These are phyloP conservation scores for Diaporthe sp. DNA, from an alignment of 2,329 filamentous ascomycete species.

Conservation along the genomic window DNA sequence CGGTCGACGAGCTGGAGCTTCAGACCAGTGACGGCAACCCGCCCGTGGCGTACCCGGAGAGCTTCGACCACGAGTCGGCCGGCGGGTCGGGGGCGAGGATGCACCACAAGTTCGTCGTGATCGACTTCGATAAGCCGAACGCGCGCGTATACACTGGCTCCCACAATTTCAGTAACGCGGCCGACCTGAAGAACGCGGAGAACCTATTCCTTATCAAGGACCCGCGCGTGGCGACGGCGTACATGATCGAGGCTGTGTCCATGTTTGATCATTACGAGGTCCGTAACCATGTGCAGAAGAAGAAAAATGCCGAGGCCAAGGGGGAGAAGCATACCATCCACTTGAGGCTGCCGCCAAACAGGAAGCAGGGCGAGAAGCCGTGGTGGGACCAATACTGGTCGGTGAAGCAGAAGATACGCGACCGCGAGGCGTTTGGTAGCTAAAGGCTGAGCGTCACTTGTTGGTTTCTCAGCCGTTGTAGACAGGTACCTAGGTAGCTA, in stretches of 20 bases:
- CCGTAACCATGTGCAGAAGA: slow-evolving; percentile 41
- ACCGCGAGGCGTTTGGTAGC: slow-evolving; percentile 44
- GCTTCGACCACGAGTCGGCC: slow-evolving; percentile 42
- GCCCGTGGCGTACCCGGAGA: slow-evolving; percentile 44
- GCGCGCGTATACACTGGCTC: slow-evolving; percentile 46
- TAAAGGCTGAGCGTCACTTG: background rate
- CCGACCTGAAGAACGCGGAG: slow-evolving; percentile 44
- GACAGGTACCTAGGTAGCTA: background rate
- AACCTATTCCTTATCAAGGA: slow-evolving; percentile 44
- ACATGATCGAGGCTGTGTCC: slow-evolving; percentile 45
- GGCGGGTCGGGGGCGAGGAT: slow-evolving; percentile 44
- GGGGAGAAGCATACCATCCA: slow-evolving; percentile 41
- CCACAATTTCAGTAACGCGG: slow-evolving; percentile 44
- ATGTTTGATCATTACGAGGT: slow-evolving; percentile 46
- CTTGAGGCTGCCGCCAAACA: slow-evolving; percentile 40
- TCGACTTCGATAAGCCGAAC: slow-evolving; percentile 45
- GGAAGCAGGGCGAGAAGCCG: slow-evolving; percentile 39
- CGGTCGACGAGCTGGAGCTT: slow-evolving; percentile 43
- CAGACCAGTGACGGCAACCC: slow-evolving; percentile 43
- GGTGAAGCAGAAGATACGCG: slow-evolving; percentile 42
- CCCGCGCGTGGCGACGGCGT: slow-evolving; percentile 43
- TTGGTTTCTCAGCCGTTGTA: background rate
- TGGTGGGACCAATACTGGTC: slow-evolving; percentile 46
- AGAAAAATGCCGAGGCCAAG: slow-evolving; percentile 41
- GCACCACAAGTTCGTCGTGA: slow-evolving; percentile 46